These are phyloP conservation scores for Nectriaceae sp. DNA, from an alignment of 2,329 filamentous ascomycete species.

Conservation along the genomic window DNA sequence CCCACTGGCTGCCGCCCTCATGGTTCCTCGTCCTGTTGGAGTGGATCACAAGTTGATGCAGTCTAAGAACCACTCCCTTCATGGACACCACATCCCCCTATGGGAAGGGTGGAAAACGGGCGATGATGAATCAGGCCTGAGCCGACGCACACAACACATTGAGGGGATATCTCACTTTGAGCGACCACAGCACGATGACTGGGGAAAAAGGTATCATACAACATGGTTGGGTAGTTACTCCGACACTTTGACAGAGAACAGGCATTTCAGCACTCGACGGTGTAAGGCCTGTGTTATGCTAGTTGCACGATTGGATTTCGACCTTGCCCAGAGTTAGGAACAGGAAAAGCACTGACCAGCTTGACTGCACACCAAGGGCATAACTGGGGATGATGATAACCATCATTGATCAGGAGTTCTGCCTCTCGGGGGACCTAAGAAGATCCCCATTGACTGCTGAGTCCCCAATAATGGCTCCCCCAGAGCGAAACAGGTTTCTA, in stretches of 20 bases:
- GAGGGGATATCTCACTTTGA: not conserved
- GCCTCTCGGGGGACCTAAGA: conserved; percentile 3
- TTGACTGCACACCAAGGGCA: not conserved
- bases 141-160: not conserved
- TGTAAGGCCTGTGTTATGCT: not conserved
- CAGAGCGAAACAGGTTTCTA: conserved; percentile 7
- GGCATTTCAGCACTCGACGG: not conserved
- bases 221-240: not conserved
- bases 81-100: not conserved
- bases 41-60: not conserved
- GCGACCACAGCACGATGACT: not conserved
- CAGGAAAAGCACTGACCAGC: not conserved
- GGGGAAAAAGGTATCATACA: not conserved
- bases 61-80: not conserved
- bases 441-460: conserved; percentile 9
- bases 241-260: not conserved
- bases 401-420: not conserved
- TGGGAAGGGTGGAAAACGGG: not conserved
- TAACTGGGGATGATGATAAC: not conserved
- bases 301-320: not conserved
- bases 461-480: conserved; percentile 14
- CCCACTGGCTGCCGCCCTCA: not conserved
- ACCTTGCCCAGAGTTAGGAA: not conserved
- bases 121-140: not conserved
- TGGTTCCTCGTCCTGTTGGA: not conserved